Conservation (phyloP, 2,329 filamentous ascomycete genomes). For the Pyricularia pennisetigena region DNA sequence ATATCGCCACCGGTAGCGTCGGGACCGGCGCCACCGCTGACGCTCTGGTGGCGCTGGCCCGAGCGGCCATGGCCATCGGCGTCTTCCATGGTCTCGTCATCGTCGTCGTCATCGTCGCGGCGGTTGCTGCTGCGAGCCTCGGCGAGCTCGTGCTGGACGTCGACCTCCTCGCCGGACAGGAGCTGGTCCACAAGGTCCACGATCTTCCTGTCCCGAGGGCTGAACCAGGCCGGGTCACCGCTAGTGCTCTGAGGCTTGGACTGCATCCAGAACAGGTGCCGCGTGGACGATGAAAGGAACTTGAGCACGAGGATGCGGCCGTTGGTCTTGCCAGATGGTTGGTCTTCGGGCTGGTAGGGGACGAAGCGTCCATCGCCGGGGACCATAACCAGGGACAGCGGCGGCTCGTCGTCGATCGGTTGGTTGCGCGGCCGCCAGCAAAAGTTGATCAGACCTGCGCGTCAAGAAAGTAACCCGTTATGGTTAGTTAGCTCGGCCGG, state of each 20-base stretch:
- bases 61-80: slow-evolving; percentile 55
- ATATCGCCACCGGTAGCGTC: slow-evolving; percentile 87
- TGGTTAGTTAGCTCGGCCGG: slow-evolving; percentile 1
- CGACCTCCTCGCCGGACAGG: slow-evolving; percentile 80
- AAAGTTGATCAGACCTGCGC: slow-evolving; percentile 78
- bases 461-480: background rate
- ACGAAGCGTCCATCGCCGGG: slow-evolving; percentile 80
- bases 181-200: slow-evolving; percentile 78
- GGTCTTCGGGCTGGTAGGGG: slow-evolving; percentile 48
- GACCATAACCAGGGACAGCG: slow-evolving; percentile 89
- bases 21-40: slow-evolving; percentile 71
- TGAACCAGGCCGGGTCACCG: slow-evolving; percentile 68
- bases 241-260: slow-evolving; percentile 61
- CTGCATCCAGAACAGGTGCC: slow-evolving; percentile 94
- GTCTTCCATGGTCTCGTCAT: slow-evolving; percentile 71
- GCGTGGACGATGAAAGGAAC: slow-evolving; percentile 84
- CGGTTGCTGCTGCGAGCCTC: slow-evolving; percentile 37
- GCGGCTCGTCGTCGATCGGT: slow-evolving; percentile 60
- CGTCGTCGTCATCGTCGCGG: slow-evolving; percentile 31
- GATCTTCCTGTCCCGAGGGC: slow-evolving; percentile 75
- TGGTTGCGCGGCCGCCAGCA: slow-evolving; percentile 84
- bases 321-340: slow-evolving; percentile 57
- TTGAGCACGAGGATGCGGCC: slow-evolving; percentile 90
- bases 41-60: slow-evolving; percentile 43
- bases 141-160: slow-evolving; percentile 65